These are phyloP conservation scores for Vitis rupestris DNA, from an alignment of 164 flowering plant species.

Conservation along the genomic window DNA sequence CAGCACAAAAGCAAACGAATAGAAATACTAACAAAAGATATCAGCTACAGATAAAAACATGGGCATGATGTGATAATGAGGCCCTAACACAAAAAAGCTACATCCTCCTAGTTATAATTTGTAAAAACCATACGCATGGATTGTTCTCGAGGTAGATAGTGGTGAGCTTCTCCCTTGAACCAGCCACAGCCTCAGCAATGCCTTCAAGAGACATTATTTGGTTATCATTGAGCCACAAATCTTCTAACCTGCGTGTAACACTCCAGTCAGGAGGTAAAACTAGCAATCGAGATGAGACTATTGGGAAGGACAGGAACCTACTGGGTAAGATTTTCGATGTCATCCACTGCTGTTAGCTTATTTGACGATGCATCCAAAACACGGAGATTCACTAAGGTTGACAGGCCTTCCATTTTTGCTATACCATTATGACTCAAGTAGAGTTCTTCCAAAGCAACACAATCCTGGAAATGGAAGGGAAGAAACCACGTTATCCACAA, in stretches of 20 bases:
- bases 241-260: slow-evolving; percentile 71
- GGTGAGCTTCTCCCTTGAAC: slow-evolving; percentile 81
- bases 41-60: not conserved
- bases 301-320: slow-evolving; percentile 17
- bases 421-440: slow-evolving; percentile 99
- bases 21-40: not conserved
- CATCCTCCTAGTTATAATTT: slow-evolving; percentile 3
- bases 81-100: not conserved
- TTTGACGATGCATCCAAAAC: slow-evolving; percentile 89
- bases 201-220: slow-evolving; percentile 74
- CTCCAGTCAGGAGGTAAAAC: slow-evolving; percentile 1
- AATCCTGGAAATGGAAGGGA: slow-evolving; percentile 47
- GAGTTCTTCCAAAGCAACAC: slow-evolving; percentile 87
- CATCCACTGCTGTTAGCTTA: slow-evolving; percentile 67
- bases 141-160: slow-evolving; percentile 90
- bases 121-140: slow-evolving; percentile 77
- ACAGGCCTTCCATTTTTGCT: slow-evolving; percentile 84
- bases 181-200: slow-evolving; percentile 63
- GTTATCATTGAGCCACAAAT: slow-evolving; percentile 97
- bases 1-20: not conserved
- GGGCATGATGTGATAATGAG: not conserved
- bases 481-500: not conserved
- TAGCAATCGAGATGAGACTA: slow-evolving; percentile 1
- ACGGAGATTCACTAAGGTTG: slow-evolving; percentile 73
- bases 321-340: slow-evolving; percentile 69